phyloP scores from a whole-genome alignment of 2,329 filamentous ascomycete species.

The Colletotrichum ledebouriae region DNA sequence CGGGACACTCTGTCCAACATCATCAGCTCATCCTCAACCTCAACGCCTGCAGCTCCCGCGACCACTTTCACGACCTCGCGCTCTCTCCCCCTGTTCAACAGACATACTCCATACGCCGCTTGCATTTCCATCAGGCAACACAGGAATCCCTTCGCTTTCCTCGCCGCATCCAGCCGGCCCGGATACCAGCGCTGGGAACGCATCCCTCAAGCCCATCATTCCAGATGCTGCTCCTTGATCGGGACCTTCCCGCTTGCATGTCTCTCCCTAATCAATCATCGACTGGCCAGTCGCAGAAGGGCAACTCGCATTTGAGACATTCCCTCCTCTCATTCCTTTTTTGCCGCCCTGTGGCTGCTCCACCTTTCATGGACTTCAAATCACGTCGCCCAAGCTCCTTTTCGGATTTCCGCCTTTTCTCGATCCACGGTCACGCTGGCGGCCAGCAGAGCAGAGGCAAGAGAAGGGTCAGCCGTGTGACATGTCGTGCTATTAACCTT shows the following conservation, averaged over 20 bases:
- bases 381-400: constrained; percentile 5
- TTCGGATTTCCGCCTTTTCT: neutral
- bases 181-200: constrained; percentile 7
- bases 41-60: constrained; percentile 14
- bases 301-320: constrained; percentile 27
- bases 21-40: constrained; percentile 5
- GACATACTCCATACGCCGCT: constrained; percentile 10
- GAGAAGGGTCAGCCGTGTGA: constrained; percentile 29
- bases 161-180: constrained; percentile 27
- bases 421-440: neutral
- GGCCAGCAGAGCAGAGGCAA: neutral
- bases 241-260: constrained; percentile 31
- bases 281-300: constrained; percentile 5
- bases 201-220: constrained; percentile 12
- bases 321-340: constrained; percentile 31
- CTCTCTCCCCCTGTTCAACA: neutral
- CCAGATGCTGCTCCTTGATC: constrained; percentile 38
- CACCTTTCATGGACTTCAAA: constrained; percentile 31
- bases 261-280: constrained; percentile 20
- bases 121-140: constrained; percentile 18
- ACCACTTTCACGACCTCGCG: constrained; percentile 1
- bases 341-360: neutral
- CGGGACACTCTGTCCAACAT: neutral
- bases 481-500: constrained; percentile 43
- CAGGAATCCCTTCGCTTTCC: constrained; percentile 4